A percentile compares a stretch with the other conserved stretches of the same genome.
These are phyloP conservation scores for Penicillium ucsense DNA, from an alignment of 495 filamentous ascomycete genomes.

Conservation along the genomic window DNA sequence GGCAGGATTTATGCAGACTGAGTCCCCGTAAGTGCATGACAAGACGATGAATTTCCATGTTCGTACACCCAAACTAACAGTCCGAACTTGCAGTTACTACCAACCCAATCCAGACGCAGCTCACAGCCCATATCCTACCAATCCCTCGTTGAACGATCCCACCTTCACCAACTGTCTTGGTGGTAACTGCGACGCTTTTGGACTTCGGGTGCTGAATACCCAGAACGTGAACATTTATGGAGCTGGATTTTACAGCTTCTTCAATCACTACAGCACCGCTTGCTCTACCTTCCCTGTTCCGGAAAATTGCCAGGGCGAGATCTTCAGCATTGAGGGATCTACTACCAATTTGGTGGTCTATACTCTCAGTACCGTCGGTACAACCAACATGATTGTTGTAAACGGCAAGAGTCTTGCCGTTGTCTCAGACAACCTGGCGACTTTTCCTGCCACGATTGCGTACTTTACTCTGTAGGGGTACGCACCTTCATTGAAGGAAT, in stretches of 20 bases:
- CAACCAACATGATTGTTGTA: slow-evolving; percentile 32
- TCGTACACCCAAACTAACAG: not conserved
- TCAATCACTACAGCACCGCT: slow-evolving; percentile 45
- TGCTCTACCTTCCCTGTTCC: slow-evolving; percentile 39
- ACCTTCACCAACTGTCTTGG: slow-evolving; percentile 42
- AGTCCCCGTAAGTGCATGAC: slow-evolving; percentile 47
- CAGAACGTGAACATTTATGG: slow-evolving; percentile 54
- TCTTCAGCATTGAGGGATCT: slow-evolving; percentile 45
- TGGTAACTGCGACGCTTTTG: slow-evolving; percentile 54
- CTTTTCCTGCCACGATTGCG: slow-evolving; percentile 44
- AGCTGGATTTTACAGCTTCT: slow-evolving; percentile 69
- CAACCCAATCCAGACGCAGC: slow-evolving; percentile 55
- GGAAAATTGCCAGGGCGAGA: slow-evolving; percentile 50
- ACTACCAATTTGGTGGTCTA: slow-evolving; percentile 30
- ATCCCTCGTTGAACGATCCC: slow-evolving; percentile 45
- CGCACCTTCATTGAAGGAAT: too few relatives aligned
- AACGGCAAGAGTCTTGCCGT: slow-evolving; percentile 41
- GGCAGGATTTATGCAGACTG: slow-evolving; percentile 72
- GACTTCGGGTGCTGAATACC: slow-evolving; percentile 53
- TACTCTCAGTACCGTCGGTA: slow-evolving; percentile 42
- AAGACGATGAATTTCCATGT: not conserved
- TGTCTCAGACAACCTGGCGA: slow-evolving; percentile 44
- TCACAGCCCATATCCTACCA: slow-evolving; percentile 42
- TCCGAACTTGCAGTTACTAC: slow-evolving; percentile 33
- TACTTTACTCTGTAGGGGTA: slow-evolving; percentile 24